Percentiles rank a stretch among this genome's conserved stretches.
Conservation (phyloP, 257 asterid genomes). For the Nicotiana otophora region DNA sequence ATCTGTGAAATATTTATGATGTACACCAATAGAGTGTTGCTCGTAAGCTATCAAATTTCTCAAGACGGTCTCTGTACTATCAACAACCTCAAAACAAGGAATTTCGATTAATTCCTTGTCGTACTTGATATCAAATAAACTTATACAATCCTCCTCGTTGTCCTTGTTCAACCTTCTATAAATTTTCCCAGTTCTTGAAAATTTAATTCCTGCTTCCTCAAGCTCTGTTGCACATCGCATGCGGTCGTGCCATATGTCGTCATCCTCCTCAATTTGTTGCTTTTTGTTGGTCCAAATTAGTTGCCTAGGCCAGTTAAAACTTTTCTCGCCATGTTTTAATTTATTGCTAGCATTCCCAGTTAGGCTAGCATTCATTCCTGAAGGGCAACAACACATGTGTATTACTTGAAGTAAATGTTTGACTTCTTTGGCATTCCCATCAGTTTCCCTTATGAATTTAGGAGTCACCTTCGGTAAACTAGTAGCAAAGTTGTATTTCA, state of each 20-base stretch:
- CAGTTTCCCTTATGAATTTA: neutral
- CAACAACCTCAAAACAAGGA: too few species aligned
- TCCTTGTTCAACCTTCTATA: neutral
- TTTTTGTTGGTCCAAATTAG: too few species aligned
- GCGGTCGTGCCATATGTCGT: neutral
- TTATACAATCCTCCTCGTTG: neutral
- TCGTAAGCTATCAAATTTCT: too few species aligned
- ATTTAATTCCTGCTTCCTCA: constrained; percentile 17
- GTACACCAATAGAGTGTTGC: neutral
- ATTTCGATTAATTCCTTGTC: too few species aligned
- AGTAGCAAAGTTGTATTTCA: neutral
- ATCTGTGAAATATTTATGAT: constrained; percentile 12
- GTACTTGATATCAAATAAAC: neutral
- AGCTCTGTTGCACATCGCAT: constrained; percentile 14
- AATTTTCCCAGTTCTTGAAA: constrained; percentile 2
- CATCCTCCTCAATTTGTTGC: too few species aligned
- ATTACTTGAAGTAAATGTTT: neutral
- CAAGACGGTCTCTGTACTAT: too few species aligned
- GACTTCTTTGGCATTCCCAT: neutral
- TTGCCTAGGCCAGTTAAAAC: too few species aligned
- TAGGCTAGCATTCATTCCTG: too few species aligned
- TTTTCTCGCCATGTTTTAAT: too few species aligned
- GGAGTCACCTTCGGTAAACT: constrained; percentile 8
- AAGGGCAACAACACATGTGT: constrained; percentile 8
- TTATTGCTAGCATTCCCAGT: too few species aligned